Evolutionary conservation across 768 basidiomycete genomes (phyloP).

Genomic region (Lentinula boryana): DNA sequence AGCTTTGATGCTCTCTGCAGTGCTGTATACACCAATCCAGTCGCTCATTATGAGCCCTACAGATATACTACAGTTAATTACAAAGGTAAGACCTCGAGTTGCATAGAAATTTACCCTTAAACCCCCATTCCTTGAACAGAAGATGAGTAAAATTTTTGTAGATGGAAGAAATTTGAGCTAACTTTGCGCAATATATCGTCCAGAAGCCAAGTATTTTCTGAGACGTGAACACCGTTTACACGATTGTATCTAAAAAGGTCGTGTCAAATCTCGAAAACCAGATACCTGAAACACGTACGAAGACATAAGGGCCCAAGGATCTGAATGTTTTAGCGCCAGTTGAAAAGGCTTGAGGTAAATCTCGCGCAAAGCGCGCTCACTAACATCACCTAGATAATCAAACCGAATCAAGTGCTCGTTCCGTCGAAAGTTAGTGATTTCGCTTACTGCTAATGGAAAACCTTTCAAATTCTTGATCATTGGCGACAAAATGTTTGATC

Average conservation of each 20-base stretch:
- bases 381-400: slow-evolving; percentile 32
- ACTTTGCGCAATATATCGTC: slow-evolving; percentile 48
- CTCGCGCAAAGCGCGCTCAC: slow-evolving; percentile 57
- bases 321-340: slow-evolving; percentile 47
- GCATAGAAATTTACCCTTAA: slow-evolving; percentile 27
- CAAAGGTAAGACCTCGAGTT: background rate
- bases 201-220: slow-evolving; percentile 45
- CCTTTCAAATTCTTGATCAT: slow-evolving; percentile 58
- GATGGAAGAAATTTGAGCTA: background rate
- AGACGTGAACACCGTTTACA: slow-evolving; percentile 53
- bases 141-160: background rate
- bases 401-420: too few species aligned
- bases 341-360: slow-evolving; percentile 61
- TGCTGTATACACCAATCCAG: slow-evolving; percentile 47
- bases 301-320: slow-evolving; percentile 59
- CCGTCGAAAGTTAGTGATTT: too few species aligned
- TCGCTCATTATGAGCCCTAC: slow-evolving; percentile 54
- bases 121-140: slow-evolving; percentile 50
- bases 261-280: background rate
- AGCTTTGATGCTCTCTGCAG: slow-evolving; percentile 47
- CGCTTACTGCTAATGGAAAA: slow-evolving; percentile 41
- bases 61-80: background rate
- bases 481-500: slow-evolving; percentile 63
- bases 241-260: slow-evolving; percentile 43
- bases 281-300: slow-evolving; percentile 26